A percentile compares a stretch with the other conserved stretches of the same genome.
Conservation (phyloP, 805 yeast species). For the Wickerhamomyces chaumierensis region DNA sequence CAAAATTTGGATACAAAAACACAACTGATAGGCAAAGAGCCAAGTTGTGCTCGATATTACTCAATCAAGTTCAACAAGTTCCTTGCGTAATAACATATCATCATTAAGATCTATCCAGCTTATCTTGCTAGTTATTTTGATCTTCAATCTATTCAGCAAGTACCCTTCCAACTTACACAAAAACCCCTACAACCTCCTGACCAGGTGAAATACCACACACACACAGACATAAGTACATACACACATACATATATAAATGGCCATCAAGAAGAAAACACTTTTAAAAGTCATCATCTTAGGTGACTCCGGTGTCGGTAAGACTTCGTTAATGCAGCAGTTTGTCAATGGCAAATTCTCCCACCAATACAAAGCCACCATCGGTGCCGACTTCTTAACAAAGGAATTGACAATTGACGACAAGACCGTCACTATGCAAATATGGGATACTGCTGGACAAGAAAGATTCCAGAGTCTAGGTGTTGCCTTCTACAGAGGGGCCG, state of each 20-base stretch:
- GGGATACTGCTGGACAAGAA: constrained; percentile 99
- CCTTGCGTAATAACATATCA: too few species aligned
- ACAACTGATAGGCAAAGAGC: too few species aligned
- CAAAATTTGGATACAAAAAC: neutral
- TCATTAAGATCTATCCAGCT: too few species aligned
- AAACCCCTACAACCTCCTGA: too few species aligned
- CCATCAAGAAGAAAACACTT: constrained; percentile 56
- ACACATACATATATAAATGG: constrained; percentile 10
- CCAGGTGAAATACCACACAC: too few species aligned
- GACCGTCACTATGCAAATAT: constrained; percentile 52
- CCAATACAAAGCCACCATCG: constrained; percentile 95
- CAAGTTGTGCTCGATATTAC: too few species aligned
- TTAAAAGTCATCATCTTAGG: constrained; percentile 87
- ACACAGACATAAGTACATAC: too few species aligned
- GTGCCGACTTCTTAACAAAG: constrained; percentile 92
- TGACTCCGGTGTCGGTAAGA: constrained; percentile 96
- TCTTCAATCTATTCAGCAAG: too few species aligned
- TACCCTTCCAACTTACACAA: too few species aligned
- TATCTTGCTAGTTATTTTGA: too few species aligned
- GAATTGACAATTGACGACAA: constrained; percentile 75
- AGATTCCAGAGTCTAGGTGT: constrained; percentile 94
- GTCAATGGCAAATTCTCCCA: constrained; percentile 90
- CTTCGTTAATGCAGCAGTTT: constrained; percentile 94
- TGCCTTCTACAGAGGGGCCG: constrained; percentile 96
- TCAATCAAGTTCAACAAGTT: too few species aligned